Percentiles rank a stretch among this genome's conserved stretches.
Conservation (phyloP, 176 grass and related monocot species). For the Triticum dicoccoides region DNA sequence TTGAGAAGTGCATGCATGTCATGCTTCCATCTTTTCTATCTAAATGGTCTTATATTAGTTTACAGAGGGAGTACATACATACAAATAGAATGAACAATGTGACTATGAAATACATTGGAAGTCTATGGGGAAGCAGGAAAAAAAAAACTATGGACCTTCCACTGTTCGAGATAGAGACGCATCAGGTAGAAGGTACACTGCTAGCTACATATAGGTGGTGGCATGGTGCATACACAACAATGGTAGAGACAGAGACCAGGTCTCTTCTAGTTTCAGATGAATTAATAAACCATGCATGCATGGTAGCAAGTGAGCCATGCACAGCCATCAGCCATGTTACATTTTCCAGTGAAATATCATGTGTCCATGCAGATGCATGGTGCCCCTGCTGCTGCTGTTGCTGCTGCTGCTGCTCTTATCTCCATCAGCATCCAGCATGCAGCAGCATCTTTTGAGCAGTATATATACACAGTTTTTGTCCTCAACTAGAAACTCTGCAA, state of each 20-base stretch:
- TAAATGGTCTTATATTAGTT: too few species aligned
- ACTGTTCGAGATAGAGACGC: slow-evolving; percentile 28
- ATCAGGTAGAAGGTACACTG: slow-evolving; percentile 24
- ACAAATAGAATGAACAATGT: neutral
- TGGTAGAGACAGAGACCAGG: slow-evolving; percentile 34
- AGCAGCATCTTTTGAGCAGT: slow-evolving; percentile 67
- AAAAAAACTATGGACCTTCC: neutral
- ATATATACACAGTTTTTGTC: slow-evolving; percentile 75
- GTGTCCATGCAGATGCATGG: slow-evolving; percentile 42
- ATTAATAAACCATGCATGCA: slow-evolving; percentile 20
- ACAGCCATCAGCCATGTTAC: slow-evolving; percentile 22
- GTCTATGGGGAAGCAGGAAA: neutral
- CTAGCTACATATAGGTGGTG: slow-evolving; percentile 9
- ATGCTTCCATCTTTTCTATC: too few species aligned
- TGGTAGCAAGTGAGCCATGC: neutral
- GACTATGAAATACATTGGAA: neutral
- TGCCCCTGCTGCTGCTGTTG: neutral
- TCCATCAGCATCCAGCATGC: slow-evolving; percentile 32
- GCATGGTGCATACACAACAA: slow-evolving; percentile 18
- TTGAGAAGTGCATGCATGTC: neutral
- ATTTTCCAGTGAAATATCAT: slow-evolving; percentile 57
- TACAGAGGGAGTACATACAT: neutral
- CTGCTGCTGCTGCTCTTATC: slow-evolving; percentile 47
- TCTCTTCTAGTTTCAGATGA: slow-evolving; percentile 41
- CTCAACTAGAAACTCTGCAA: slow-evolving; percentile 53